phyloP scores from a whole-genome alignment of 306 rosid species.

The Cyamopsis tetragonoloba region DNA sequence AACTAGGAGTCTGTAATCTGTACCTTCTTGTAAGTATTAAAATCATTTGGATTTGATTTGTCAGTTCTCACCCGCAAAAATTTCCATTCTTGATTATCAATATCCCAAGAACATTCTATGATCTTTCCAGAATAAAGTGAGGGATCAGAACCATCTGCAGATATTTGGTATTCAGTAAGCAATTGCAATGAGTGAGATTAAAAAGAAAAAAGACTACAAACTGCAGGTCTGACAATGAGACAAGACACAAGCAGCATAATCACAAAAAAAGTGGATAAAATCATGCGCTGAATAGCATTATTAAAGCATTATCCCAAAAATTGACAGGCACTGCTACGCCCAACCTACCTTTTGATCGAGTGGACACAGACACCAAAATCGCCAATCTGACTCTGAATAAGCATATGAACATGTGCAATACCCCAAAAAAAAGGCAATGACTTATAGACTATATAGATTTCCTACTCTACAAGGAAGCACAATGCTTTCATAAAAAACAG shows the following conservation, averaged over 20 bases:
- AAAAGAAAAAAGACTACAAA: slow-evolving; percentile 10
- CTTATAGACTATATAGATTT: neutral
- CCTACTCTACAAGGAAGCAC: neutral
- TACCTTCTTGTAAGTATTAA: slow-evolving; percentile 90
- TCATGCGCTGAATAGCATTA: neutral
- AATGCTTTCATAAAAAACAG: neutral
- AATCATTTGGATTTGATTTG: slow-evolving; percentile 84
- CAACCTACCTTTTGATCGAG: neutral
- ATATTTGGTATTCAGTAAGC: slow-evolving; percentile 7
- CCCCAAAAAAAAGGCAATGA: neutral
- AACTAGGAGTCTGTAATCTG: neutral
- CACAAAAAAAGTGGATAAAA: neutral
- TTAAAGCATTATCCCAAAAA: neutral
- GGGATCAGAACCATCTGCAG: slow-evolving; percentile 78
- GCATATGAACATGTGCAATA: neutral
- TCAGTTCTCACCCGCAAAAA: slow-evolving; percentile 73
- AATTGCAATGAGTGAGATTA: slow-evolving; percentile 11
- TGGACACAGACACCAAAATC: neutral
- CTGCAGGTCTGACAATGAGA: slow-evolving; percentile 1
- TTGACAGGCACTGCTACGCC: neutral
- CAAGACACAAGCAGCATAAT: neutral
- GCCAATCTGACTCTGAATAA: neutral
- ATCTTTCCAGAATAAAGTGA: slow-evolving; percentile 70
- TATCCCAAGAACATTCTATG: slow-evolving; percentile 75
- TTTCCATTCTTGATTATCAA: slow-evolving; percentile 64